These are phyloP conservation scores for Gracilaria domingensis DNA, from an alignment of 23 red algal species.

Conservation along the genomic window DNA sequence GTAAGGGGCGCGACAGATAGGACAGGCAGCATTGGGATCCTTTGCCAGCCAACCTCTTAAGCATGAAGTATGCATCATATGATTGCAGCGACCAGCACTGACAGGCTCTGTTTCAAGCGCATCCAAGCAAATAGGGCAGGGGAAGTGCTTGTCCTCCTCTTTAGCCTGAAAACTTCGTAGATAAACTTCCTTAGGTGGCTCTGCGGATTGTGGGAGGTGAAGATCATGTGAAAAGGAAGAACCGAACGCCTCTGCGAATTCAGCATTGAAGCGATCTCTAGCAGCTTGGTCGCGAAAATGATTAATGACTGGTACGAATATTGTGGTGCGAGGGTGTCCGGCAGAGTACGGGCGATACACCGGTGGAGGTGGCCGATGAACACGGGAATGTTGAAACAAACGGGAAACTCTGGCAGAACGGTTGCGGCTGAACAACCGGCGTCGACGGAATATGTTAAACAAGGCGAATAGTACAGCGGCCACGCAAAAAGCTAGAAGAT, in stretches of 20 bases:
- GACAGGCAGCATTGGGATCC: slow-evolving; percentile 60
- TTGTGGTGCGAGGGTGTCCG: neutral
- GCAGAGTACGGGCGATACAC: neutral
- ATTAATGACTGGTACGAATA: slow-evolving; percentile 18
- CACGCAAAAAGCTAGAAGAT: neutral
- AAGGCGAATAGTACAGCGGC: neutral
- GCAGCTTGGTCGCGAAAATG: slow-evolving; percentile 11
- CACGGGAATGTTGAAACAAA: neutral
- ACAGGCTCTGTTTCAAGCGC: slow-evolving; percentile 43
- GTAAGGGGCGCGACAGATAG: slow-evolving; percentile 56
- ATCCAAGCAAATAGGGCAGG: slow-evolving; percentile 72
- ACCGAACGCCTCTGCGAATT: neutral
- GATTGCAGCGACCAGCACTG: slow-evolving; percentile 49
- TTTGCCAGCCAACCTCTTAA: slow-evolving; percentile 56
- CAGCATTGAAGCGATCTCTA: neutral
- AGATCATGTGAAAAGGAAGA: slow-evolving; percentile 2
- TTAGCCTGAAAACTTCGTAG: slow-evolving; percentile 37
- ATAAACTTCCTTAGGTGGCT: slow-evolving; percentile 11
- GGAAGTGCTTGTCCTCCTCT: slow-evolving; percentile 1
- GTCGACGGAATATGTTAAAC: neutral
- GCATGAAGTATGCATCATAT: slow-evolving; percentile 68
- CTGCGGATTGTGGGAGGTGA: neutral
- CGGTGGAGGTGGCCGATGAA: slow-evolving; percentile 1
- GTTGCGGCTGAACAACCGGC: neutral
- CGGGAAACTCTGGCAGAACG: neutral